phyloP scores from a whole-genome alignment of 78 protist genomes.

The Anaeramoeba flamelloides region DNA sequence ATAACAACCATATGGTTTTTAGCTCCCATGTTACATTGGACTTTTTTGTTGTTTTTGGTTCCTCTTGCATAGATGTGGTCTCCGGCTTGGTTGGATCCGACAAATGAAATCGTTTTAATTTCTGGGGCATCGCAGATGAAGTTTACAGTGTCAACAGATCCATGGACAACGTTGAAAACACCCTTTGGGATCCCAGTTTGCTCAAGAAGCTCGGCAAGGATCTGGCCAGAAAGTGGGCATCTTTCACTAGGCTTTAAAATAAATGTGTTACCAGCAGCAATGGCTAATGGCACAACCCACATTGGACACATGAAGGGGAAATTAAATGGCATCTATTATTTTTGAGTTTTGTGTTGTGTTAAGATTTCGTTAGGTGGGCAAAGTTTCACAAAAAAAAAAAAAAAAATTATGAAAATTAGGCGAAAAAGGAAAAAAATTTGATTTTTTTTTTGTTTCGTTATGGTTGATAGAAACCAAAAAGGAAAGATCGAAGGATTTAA shows the following conservation, averaged over 20 bases:
- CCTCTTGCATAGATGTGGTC: constrained; percentile 62
- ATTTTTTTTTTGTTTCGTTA: no score
- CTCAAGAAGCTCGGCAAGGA: constrained; percentile 55
- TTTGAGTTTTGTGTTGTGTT: no score
- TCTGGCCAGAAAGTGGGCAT: constrained; percentile 71
- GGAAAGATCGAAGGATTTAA: no score
- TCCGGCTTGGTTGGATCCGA: constrained; percentile 69
- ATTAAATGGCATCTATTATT: constrained; percentile 40
- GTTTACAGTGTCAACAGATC: constrained; percentile 65
- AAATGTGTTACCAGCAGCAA: constrained; percentile 75
- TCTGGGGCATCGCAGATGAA: constrained; percentile 70
- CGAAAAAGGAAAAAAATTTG: no score
- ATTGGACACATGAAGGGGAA: constrained; percentile 91
- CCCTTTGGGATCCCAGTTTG: constrained; percentile 57
- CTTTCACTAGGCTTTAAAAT: constrained; percentile 88
- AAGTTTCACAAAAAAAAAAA: no score
- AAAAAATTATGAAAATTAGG: no score
- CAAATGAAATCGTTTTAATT: constrained; percentile 82
- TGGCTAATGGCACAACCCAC: constrained; percentile 78
- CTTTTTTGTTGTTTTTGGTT: constrained; percentile 76
- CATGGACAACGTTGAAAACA: constrained; percentile 54
- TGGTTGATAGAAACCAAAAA: no score
- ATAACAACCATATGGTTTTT: constrained; percentile 90
- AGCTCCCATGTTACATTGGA: constrained; percentile 81
- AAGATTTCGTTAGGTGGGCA: no score